Evolutionary conservation across 768 basidiomycete genomes (phyloP).

Genomic region (Russula earlei): DNA sequence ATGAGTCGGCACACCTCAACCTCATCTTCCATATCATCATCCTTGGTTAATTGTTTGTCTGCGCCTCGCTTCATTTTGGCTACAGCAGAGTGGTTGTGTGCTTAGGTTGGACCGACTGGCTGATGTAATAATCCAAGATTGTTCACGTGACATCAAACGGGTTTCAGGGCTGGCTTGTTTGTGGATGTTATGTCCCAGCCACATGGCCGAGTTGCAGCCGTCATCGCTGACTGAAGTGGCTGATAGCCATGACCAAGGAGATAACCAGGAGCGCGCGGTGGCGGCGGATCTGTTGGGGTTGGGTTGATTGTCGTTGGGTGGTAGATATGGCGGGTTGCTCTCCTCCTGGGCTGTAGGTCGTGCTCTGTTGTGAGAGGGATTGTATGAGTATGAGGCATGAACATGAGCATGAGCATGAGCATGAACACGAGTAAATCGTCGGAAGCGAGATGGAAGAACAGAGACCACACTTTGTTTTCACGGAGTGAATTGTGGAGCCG

Average conservation of each 20-base stretch:
- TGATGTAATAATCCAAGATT: neutral
- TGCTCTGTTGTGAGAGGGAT: too few relatives aligned
- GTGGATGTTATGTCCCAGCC: neutral
- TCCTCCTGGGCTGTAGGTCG: too few relatives aligned
- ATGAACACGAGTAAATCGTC: neutral
- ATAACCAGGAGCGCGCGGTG: too few relatives aligned
- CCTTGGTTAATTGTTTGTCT: slow-evolving; percentile 60
- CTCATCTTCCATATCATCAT: slow-evolving; percentile 35
- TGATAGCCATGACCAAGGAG: neutral
- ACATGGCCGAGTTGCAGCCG: neutral
- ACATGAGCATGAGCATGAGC: too few relatives aligned
- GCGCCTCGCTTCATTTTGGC: slow-evolving; percentile 61
- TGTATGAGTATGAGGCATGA: too few relatives aligned
- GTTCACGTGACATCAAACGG: too few relatives aligned
- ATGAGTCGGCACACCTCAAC: slow-evolving; percentile 24
- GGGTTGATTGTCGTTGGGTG: neutral
- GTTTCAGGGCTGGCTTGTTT: neutral
- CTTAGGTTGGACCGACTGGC: neutral
- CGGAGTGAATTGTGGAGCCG: slow-evolving; percentile 13
- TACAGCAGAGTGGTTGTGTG: neutral
- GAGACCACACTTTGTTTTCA: neutral
- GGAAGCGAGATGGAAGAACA: neutral
- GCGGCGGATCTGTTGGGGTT: neutral
- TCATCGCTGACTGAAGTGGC: neutral
- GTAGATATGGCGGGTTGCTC: too few relatives aligned